Base-by-base conservation (phyloP, 345 rosid species). In the Turnera subulata region DNA sequence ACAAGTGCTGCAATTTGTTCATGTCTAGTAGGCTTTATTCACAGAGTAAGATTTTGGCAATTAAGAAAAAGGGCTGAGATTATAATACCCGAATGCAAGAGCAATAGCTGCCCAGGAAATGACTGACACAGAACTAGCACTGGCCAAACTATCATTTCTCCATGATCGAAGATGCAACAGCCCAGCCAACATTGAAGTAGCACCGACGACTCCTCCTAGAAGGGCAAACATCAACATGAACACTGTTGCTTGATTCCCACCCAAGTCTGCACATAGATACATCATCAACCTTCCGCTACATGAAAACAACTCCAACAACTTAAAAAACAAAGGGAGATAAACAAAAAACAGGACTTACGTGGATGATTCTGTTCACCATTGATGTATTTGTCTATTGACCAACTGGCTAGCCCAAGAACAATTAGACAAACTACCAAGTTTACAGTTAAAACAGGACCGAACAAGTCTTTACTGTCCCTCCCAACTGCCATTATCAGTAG, bases 301-400 rank as follows among this genome's bases (percentile, higher is more conserved):
- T 5, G 11, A 4, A 40, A 3, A 10, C n/a, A 40, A 40, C 15
- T 10, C n/a, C n/a, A 40, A 4, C 2, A 3, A 40, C 2, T 40
- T 40, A 12, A 40, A 12, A 12, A 40, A 2, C 45, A 40, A 3
- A 40, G n/a, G 2, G n/a, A 40, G 13, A 42, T 7, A 37, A 37
- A 13, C 14, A 42, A 16, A 3, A 13, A 22, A 21, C 13, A 38
- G 11, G 32, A 15, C 23, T 52, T 58, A 63, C 75, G 74, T 4
- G 62, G 82, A 55, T 74, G 75, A 60, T 59, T 48, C n/a, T 68
- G 65, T 58, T 71, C 75, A 1, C 77, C 79, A 46, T 78, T 42
- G 68, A 71, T 68, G 70, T 62, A 65, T 47, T 74, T 62, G 49
- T 68, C 68, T 18, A 68, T 60, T 35, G 72, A 78, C 71, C 73